Evolutionary conservation across 1,139 yeast species (phyloP).

Genomic region (Lodderomyces beijingensis): DNA sequence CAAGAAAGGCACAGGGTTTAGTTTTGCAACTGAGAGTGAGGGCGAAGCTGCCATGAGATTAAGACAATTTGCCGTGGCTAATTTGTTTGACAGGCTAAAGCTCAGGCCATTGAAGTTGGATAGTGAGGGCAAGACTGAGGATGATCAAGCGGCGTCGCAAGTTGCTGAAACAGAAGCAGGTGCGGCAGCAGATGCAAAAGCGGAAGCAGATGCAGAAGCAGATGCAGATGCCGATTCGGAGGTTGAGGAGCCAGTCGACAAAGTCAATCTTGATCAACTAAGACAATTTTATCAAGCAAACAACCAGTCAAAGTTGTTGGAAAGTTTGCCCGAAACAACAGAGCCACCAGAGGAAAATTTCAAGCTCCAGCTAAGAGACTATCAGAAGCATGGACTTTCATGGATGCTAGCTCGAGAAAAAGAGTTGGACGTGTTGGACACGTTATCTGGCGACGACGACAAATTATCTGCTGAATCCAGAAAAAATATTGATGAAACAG

Average conservation of each 20-base stretch:
- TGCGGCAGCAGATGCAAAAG: background rate
- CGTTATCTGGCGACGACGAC: constrained; percentile 3
- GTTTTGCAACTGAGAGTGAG: constrained; percentile 45
- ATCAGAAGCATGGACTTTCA: constrained; percentile 75
- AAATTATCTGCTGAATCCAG: constrained; percentile 22
- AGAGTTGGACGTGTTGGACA: constrained; percentile 41
- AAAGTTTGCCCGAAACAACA: constrained; percentile 57
- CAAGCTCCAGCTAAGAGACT: constrained; percentile 53
- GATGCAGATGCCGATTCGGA: constrained; percentile 14
- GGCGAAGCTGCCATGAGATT: constrained; percentile 50
- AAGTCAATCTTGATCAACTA: constrained; percentile 66
- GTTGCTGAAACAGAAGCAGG: constrained; percentile 1
- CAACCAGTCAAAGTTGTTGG: constrained; percentile 47
- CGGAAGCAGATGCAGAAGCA: background rate
- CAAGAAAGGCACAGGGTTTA: constrained; percentile 14
- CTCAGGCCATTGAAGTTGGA: constrained; percentile 16
- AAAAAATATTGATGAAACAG: constrained; percentile 25
- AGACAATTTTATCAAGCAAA: constrained; percentile 70
- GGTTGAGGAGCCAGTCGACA: constrained; percentile 21
- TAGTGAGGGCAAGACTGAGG: constrained; percentile 13
- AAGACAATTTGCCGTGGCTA: constrained; percentile 54
- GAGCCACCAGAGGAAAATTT: constrained; percentile 55
- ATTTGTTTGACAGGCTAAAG: constrained; percentile 49
- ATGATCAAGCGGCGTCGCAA: constrained; percentile 6
- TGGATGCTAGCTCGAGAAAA: constrained; percentile 77